Evolutionary conservation across 2,329 filamentous ascomycete species (phyloP).

Genomic region (Claviceps sp.): DNA sequence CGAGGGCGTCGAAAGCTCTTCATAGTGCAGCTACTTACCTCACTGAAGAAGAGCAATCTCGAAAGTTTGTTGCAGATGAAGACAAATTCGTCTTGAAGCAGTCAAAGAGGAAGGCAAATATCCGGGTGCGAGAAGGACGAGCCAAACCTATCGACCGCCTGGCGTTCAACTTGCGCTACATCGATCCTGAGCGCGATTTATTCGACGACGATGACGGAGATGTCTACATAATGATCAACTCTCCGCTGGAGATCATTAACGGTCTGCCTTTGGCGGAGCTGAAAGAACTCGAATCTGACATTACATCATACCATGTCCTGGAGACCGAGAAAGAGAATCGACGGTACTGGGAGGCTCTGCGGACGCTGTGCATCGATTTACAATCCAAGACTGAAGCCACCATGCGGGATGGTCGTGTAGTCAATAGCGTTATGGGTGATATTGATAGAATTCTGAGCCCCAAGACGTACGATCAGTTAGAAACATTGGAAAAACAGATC

Average conservation of each 20-base stretch:
- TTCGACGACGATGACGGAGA: constrained; percentile 78
- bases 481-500: constrained; percentile 76
- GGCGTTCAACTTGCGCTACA: constrained; percentile 76
- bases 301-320: constrained; percentile 63
- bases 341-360: constrained; percentile 88
- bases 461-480: constrained; percentile 78
- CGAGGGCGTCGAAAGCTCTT: constrained; percentile 15
- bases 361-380: constrained; percentile 67
- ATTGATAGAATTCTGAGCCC: constrained; percentile 77
- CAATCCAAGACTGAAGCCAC: constrained; percentile 50
- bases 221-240: constrained; percentile 57
- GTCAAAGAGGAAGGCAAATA: constrained; percentile 94
- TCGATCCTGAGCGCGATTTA: constrained; percentile 71
- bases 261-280: constrained; percentile 54
- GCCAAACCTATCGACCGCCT: constrained; percentile 90
- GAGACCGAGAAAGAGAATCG: constrained; percentile 66
- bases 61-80: constrained; percentile 82
- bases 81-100: constrained; percentile 94
- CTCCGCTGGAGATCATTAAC: constrained; percentile 71
- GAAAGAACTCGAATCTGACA: constrained; percentile 66
- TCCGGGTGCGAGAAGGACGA: constrained; percentile 80
- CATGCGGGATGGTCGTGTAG: constrained; percentile 55
- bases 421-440: constrained; percentile 72
- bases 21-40: constrained; percentile 32
- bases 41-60: constrained; percentile 64